A percentile compares a stretch with the other conserved stretches of the same genome.
These are phyloP conservation scores for Ophiobolus disseminans DNA, from an alignment of 2,329 filamentous ascomycete species.

Conservation along the genomic window DNA sequence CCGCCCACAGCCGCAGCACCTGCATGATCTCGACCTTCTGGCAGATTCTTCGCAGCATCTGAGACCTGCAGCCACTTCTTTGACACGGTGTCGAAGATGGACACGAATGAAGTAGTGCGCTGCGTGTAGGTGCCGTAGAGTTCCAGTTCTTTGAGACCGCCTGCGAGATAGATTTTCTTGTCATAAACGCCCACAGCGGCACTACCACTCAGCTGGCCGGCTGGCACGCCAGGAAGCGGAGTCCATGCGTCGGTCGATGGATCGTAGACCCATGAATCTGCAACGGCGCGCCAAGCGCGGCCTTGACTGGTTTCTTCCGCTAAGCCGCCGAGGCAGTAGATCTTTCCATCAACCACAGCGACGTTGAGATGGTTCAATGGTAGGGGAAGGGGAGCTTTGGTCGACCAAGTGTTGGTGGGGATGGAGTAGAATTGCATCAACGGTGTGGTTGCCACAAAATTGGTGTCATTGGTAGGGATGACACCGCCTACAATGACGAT, in stretches of 20 bases:
- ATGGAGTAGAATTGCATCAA: slow-evolving; percentile 32
- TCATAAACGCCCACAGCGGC: slow-evolving; percentile 27
- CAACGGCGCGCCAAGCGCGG: slow-evolving; percentile 15
- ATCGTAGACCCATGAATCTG: slow-evolving; percentile 26
- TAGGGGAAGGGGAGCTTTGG: slow-evolving; percentile 19
- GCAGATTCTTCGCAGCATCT: slow-evolving; percentile 18
- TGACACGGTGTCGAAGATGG: slow-evolving; percentile 20
- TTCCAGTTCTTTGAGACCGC: slow-evolving; percentile 23
- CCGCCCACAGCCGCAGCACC: slow-evolving; percentile 28
- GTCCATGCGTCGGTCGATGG: slow-evolving; percentile 17
- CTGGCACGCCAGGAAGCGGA: slow-evolving; percentile 6
- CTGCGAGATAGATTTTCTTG: slow-evolving; percentile 27
- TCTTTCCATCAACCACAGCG: slow-evolving; percentile 24
- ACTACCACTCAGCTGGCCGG: slow-evolving; percentile 23
- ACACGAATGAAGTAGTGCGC: slow-evolving; percentile 18
- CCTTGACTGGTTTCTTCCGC: slow-evolving; percentile 5
- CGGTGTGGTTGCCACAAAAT: slow-evolving; percentile 16
- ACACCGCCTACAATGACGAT: slow-evolving; percentile 34
- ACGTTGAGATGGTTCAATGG: slow-evolving; percentile 36
- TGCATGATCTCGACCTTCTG: slow-evolving; percentile 32
- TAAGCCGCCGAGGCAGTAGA: slow-evolving; percentile 35
- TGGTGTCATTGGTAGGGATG: slow-evolving; percentile 11
- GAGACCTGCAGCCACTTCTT: slow-evolving; percentile 18
- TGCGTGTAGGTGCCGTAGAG: slow-evolving; percentile 10
- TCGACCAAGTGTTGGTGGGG: slow-evolving; percentile 25